Base-by-base conservation (phyloP, 2,329 filamentous ascomycete species). In the Lecanicillium sp. region DNA sequence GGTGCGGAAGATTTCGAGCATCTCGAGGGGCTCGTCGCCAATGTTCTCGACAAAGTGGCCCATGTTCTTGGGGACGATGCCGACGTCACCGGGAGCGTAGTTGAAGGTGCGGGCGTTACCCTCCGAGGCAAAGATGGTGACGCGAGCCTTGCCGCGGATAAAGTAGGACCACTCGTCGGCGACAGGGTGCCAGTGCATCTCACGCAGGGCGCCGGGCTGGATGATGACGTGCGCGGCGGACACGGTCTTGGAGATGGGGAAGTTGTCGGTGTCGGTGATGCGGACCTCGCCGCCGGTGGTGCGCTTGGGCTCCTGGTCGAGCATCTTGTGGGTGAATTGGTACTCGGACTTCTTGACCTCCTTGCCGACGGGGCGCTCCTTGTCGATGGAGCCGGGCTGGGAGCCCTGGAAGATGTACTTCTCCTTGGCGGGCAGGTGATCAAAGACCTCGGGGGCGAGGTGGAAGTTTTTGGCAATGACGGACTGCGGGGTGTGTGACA, bases 131-230 rank as follows among this genome's bases (percentile, higher is more conserved):
- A 88, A 89, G 47, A 89, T 74, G 12, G 84, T 88, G 12, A 87
- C 74, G 22, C 84, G 74, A 0, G 81, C 85, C 29, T 77, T 75
- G 0, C 85, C 85, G 18, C 64, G 62, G 55, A 89, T 75, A 65
- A 89, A 87, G 60, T 84, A 89, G 6, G 78, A 84, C 84, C 84
- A 89, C 57, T 88, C 84, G 51, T 88, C 84, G 11, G 82, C 82
- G 32, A 77, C 79, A 1, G 83, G 82, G 53, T 89, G 84, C 84
- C 84, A 89, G 64, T 89, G 84, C 71, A 89, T 87, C 62, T 87
- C 84, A 9, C 84, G 74, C 54, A 88, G 66, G 0, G 80, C 81
- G 12, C 81, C 81, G 0, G 84, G 83, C 46, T 82, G 66, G 44
- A 89, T 84, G 28, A 74, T 73, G 14, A 85, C 72, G 50, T 87